Evolutionary conservation across 2,329 filamentous ascomycete species (phyloP), one percentile per base, ranked within the genome.

Genomic region (Leptodontidium sp.): DNA sequence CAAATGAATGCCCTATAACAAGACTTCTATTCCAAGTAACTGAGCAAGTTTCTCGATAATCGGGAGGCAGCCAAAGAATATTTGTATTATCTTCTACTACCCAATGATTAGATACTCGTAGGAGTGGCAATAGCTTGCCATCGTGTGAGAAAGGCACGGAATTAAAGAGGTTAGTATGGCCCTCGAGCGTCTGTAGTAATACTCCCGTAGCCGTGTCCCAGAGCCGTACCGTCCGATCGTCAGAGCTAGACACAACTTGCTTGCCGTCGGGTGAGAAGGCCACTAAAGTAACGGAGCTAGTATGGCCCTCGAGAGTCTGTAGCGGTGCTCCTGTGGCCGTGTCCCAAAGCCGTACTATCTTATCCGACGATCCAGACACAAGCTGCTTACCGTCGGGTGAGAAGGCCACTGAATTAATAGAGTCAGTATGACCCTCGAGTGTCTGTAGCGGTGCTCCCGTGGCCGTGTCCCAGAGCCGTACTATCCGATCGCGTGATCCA

Each of bases 141-240:
- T 71, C 4, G 32, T 4, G 32, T 64, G 64, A 64, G 69, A 38
- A 71, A 47, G 32, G 40, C 15, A 45, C 17, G 45, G 32, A 45
- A 70, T 52, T n/a, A 26, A 43, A 21, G 12, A 50, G 35, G 14
- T 38, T 12, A 26, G 17, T 15, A 29, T 65, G 24, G n/a, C 50
- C 45, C 24, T n/a, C 32, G 62, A 49, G 64, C 40, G 15, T 45
- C 15, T 45, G 15, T 14, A 45, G 3, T 62, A 70, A 35, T 70
- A 68, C 24, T 45, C 40, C 40, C 40, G 40, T 45, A 11, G 40
- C 40, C 5, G 5, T 35, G 32, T 35, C 32, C 32, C 32, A 35
- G 32, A 35, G 32, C 32, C 32, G 32, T 9, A 35, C 32, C 32
- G 32, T 35, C 9, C 32, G 21, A 21, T 21, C 21, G 21, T 21